Percentiles rank a stretch among this genome's conserved stretches.
These are phyloP conservation scores for Tephrocybe rancida DNA, from an alignment of 768 basidiomycete genomes.

Conservation along the genomic window DNA sequence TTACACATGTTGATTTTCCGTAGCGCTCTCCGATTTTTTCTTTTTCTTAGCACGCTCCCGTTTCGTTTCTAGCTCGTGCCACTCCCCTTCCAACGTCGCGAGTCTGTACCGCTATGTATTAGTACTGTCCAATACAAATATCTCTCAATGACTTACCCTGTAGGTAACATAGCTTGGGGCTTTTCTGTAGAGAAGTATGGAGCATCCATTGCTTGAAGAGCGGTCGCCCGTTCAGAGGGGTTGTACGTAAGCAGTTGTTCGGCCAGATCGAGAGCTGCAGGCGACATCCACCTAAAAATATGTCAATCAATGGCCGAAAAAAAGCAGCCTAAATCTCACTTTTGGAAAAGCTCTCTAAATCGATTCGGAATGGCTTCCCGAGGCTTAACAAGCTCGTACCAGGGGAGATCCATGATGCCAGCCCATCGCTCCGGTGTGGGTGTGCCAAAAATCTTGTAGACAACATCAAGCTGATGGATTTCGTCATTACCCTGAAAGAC, in stretches of 20 bases:
- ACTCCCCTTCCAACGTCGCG: slow-evolving; percentile 85
- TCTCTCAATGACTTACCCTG: slow-evolving; percentile 61
- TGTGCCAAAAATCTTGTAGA: slow-evolving; percentile 90
- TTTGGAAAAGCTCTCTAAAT: slow-evolving; percentile 85
- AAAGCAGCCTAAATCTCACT: slow-evolving; percentile 47
- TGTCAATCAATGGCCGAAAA: neutral
- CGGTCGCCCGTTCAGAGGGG: slow-evolving; percentile 75
- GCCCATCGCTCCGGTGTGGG: slow-evolving; percentile 86
- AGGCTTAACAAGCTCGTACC: slow-evolving; percentile 98
- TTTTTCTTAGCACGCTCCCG: slow-evolving; percentile 84
- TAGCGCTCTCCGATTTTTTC: slow-evolving; percentile 58
- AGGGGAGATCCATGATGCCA: slow-evolving; percentile 80
- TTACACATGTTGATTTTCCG: slow-evolving; percentile 25
- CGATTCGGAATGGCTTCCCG: slow-evolving; percentile 71
- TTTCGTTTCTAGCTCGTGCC: slow-evolving; percentile 98
- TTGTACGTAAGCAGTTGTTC: slow-evolving; percentile 81
- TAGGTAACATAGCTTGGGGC: slow-evolving; percentile 72
- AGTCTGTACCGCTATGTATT: slow-evolving; percentile 47
- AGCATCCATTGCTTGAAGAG: slow-evolving; percentile 76
- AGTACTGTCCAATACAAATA: slow-evolving; percentile 7
- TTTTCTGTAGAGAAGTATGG: slow-evolving; percentile 85
- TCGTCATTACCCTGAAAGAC: slow-evolving; percentile 99
- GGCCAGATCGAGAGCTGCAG: slow-evolving; percentile 86
- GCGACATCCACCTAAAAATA: slow-evolving; percentile 76
- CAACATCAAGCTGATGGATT: slow-evolving; percentile 93